phyloP scores from a whole-genome alignment of 108 stramenopile species.

The Conticribra weissflogii region DNA sequence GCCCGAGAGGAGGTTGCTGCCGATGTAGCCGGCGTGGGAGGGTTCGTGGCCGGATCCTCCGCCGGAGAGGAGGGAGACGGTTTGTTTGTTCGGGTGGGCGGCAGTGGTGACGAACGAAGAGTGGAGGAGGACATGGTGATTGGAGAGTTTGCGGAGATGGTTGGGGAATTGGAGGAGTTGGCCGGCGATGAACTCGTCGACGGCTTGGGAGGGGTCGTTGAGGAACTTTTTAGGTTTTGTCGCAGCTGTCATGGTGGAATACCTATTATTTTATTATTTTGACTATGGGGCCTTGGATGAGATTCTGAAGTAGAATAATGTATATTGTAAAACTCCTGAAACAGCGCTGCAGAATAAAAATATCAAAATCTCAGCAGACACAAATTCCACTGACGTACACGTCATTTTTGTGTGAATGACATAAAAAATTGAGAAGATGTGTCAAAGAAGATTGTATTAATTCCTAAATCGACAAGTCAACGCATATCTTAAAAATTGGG shows the following conservation, averaged over 20 bases:
- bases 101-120: slow-evolving; percentile 27
- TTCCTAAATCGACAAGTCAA: no score
- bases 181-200: slow-evolving; percentile 81
- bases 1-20: slow-evolving; percentile 92
- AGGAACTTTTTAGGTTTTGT: slow-evolving; percentile 81
- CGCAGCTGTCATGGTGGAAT: not conserved
- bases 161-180: slow-evolving; percentile 82
- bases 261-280: not conserved
- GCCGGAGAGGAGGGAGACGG: slow-evolving; percentile 82
- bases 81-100: slow-evolving; percentile 31
- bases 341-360: no score
- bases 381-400: no score
- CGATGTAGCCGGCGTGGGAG: slow-evolving; percentile 94
- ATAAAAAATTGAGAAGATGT: no score
- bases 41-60: slow-evolving; percentile 99
- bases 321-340: no score
- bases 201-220: slow-evolving; percentile 72
- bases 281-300: no score
- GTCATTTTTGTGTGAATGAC: no score
- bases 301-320: no score
- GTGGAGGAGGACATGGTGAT: slow-evolving; percentile 73
- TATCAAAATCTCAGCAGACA: no score
- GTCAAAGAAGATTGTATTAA: no score
- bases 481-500: no score
- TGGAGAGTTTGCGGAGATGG: slow-evolving; percentile 60